Conservation (phyloP, 1,284 basidiomycete species). For the Paramarasmius palmivorus region DNA sequence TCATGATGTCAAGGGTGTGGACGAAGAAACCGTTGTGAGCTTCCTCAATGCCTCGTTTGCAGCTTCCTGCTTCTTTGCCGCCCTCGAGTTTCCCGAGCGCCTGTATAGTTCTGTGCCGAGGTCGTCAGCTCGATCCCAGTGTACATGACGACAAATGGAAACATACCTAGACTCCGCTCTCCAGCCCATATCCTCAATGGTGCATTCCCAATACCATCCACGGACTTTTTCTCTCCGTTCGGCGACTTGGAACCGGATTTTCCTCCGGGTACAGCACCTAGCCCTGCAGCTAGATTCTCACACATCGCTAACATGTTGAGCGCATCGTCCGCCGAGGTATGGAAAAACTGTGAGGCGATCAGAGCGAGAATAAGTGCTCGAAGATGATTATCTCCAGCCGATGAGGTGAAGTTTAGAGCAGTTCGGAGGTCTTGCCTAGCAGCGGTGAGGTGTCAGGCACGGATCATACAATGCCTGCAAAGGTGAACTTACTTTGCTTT, state of each 20-base stretch:
- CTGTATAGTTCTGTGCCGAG: conserved; percentile 49
- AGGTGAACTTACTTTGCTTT: conserved; percentile 53
- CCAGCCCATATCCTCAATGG: conserved; percentile 71
- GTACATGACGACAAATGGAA: conserved; percentile 8
- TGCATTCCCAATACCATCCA: conserved; percentile 53
- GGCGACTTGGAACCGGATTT: background rate
- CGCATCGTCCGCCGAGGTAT: conserved; percentile 69
- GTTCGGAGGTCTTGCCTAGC: conserved; percentile 59
- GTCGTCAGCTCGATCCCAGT: background rate
- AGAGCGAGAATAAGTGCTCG: conserved; percentile 68
- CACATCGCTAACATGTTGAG: conserved; percentile 61
- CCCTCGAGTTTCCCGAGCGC: conserved; percentile 37
- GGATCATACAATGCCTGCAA: too few relatives aligned
- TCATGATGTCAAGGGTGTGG: too few relatives aligned
- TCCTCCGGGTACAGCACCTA: conserved; percentile 51
- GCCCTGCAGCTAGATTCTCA: conserved; percentile 66
- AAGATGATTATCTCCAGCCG: conserved; percentile 67
- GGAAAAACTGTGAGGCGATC: conserved; percentile 65
- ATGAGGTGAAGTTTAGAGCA: conserved; percentile 56
- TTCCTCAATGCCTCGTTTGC: background rate
- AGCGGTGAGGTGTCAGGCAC: too few relatives aligned
- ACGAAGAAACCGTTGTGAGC: too few relatives aligned
- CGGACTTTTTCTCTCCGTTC: conserved; percentile 17
- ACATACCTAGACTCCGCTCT: conserved; percentile 62
- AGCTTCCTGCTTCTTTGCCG: conserved; percentile 1